Evolutionary conservation across 768 basidiomycete genomes (phyloP), one percentile per base, ranked within the genome.

Genomic region (Pholiota conissans): DNA sequence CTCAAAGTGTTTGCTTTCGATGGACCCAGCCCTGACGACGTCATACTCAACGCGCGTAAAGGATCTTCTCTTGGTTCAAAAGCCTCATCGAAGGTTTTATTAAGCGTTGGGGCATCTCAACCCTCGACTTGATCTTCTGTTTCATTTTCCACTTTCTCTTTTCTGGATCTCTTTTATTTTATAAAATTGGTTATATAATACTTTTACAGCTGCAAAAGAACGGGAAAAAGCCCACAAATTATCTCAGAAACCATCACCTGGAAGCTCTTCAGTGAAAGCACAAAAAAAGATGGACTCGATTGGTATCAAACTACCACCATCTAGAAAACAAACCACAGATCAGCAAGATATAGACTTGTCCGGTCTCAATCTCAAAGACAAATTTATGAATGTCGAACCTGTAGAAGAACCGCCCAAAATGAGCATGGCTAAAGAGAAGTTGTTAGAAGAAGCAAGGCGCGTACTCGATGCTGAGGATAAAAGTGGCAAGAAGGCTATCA

Each of bases 11-110:
- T 91, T 68, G 74, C 84, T 9, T 93, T 95, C 66, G 85, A 94
- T 60, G 81, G 79, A 22, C 92, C 91, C 32, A 97, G 95, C 71
- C 96, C 96, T 20, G 96, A 98, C 63, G 96, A 98, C 65, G 73
- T 91, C 61, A 86, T 98, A 8, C 76, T 90, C 64, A 84, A 84
- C 63, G 91, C 93, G 53, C 84, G 93, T 49, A 85, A 82, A 52
- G 90, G 90, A 46, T 90, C 93, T 3, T 74, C 59, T 40, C 61
- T 68, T 29, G 60, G 58, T 5, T 60, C 63, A 39, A 73, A 70
- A 64, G 55, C 60, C 34, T 59, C 58, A 24, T 61, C 58, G 61
- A 61, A 37, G 26, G 28, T 61, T 57, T 32, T 39, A 42, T 28
- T 27, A 27, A 30, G 26, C 30, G 13, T 32, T 46, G 56, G 46